phyloP scores from a whole-genome alignment of 2,329 filamentous ascomycete species.

The Ophiobolus disseminans region DNA sequence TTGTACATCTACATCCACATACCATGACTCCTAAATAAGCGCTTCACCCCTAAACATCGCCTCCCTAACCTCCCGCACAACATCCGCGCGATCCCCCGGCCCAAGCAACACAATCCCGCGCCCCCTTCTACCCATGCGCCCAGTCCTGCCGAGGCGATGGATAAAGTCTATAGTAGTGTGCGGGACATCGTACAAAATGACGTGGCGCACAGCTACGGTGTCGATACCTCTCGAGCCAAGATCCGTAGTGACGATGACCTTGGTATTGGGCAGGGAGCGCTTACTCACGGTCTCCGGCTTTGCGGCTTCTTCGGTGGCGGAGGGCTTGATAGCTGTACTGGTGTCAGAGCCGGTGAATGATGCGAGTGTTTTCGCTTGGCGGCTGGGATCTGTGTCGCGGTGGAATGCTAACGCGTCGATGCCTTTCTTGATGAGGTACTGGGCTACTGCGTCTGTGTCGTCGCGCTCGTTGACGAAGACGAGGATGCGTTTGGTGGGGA shows the following conservation, averaged over 20 bases:
- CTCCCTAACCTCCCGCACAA: constrained; percentile 89
- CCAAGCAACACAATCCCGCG: constrained; percentile 90
- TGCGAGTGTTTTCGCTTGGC: constrained; percentile 77
- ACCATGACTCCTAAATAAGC: constrained; percentile 49
- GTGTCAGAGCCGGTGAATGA: constrained; percentile 63
- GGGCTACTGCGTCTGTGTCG: constrained; percentile 79
- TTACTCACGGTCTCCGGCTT: constrained; percentile 17
- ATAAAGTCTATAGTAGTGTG: constrained; percentile 98
- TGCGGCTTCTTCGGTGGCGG: background rate
- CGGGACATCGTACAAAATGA: constrained; percentile 96
- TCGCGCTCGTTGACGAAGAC: constrained; percentile 98
- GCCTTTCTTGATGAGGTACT: constrained; percentile 81
- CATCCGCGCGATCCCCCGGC: constrained; percentile 85
- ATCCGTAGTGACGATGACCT: constrained; percentile 93
- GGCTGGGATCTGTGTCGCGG: constrained; percentile 79
- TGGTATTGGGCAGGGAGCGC: constrained; percentile 73
- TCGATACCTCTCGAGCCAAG: constrained; percentile 92
- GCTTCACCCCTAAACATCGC: constrained; percentile 64
- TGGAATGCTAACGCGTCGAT: constrained; percentile 87
- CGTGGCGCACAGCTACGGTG: constrained; percentile 86
- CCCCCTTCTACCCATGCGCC: constrained; percentile 89
- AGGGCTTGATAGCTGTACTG: constrained; percentile 7
- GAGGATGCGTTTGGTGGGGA: constrained; percentile 82
- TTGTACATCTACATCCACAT: background rate
- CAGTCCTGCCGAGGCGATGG: constrained; percentile 88